phyloP scores from a whole-genome alignment of 257 asterid genomes.

The Fraxinus cuspidata region DNA sequence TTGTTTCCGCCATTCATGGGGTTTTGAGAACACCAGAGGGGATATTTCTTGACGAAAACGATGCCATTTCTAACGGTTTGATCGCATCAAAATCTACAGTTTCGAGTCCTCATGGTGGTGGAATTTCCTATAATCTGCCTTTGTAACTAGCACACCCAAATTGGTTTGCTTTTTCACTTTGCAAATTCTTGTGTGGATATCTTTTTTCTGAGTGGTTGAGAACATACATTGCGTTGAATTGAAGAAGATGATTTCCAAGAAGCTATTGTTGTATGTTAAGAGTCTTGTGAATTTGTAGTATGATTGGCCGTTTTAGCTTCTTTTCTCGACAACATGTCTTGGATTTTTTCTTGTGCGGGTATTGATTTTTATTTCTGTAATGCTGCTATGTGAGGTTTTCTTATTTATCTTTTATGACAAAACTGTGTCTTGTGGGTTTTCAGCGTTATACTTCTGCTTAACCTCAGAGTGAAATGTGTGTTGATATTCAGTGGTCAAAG shows the following conservation, averaged over 20 bases:
- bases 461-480: background rate
- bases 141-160: conserved; percentile 27
- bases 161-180: too few relatives aligned
- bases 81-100: conserved; percentile 28
- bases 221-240: conserved; percentile 3
- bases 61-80: conserved; percentile 63
- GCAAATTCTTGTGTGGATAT: conserved; percentile 2
- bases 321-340: background rate
- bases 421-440: background rate
- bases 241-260: conserved; percentile 20
- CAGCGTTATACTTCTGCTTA: background rate
- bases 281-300: background rate
- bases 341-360: background rate
- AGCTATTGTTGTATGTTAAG: conserved; percentile 6
- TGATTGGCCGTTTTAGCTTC: background rate
- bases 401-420: background rate
- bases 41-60: conserved; percentile 67
- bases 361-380: background rate
- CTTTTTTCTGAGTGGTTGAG: conserved; percentile 18
- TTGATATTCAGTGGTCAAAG: background rate
- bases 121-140: conserved; percentile 33
- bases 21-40: conserved; percentile 67
- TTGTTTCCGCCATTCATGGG: conserved; percentile 51
- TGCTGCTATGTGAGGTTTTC: background rate
- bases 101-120: conserved; percentile 30